phyloP scores from a whole-genome alignment of 2,329 filamentous ascomycete species.

The Trichocomaceae sp. region DNA sequence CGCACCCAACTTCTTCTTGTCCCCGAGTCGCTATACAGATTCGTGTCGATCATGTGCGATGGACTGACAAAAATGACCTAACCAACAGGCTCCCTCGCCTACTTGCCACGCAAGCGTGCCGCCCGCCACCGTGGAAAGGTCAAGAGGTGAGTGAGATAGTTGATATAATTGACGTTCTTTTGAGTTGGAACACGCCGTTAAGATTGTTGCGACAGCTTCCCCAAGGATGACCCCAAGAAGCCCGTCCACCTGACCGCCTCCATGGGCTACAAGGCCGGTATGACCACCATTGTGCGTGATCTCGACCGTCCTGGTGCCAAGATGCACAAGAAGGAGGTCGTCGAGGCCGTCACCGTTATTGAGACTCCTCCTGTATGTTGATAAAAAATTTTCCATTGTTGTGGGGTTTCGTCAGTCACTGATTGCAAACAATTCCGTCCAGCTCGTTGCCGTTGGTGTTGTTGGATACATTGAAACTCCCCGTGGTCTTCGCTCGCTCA shows the following conservation, averaged over 20 bases:
- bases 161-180: background rate
- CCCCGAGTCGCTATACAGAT: slow-evolving; percentile 44
- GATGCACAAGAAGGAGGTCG: slow-evolving; percentile 98
- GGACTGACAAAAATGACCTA: slow-evolving; percentile 27
- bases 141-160: slow-evolving; percentile 69
- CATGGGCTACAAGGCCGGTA: slow-evolving; percentile 99
- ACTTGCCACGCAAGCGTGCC: slow-evolving; percentile 84
- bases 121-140: slow-evolving; percentile 94
- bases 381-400: slow-evolving; percentile 43
- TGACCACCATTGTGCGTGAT: slow-evolving; percentile 99
- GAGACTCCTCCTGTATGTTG: slow-evolving; percentile 91
- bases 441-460: slow-evolving; percentile 99
- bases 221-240: slow-evolving; percentile 99
- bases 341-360: slow-evolving; percentile 81
- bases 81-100: slow-evolving; percentile 63
- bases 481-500: slow-evolving; percentile 97
- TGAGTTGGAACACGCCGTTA: slow-evolving; percentile 21
- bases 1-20: slow-evolving; percentile 49
- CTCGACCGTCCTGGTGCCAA: slow-evolving; percentile 98
- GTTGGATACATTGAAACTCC: slow-evolving; percentile 99
- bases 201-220: slow-evolving; percentile 62
- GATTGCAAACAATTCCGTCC: slow-evolving; percentile 29
- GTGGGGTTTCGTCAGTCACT: background rate
- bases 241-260: slow-evolving; percentile 95
- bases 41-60: slow-evolving; percentile 24